Base-by-base conservation (phyloP, 208 protist genomes). In the Acanthamoeba sp. region DNA sequence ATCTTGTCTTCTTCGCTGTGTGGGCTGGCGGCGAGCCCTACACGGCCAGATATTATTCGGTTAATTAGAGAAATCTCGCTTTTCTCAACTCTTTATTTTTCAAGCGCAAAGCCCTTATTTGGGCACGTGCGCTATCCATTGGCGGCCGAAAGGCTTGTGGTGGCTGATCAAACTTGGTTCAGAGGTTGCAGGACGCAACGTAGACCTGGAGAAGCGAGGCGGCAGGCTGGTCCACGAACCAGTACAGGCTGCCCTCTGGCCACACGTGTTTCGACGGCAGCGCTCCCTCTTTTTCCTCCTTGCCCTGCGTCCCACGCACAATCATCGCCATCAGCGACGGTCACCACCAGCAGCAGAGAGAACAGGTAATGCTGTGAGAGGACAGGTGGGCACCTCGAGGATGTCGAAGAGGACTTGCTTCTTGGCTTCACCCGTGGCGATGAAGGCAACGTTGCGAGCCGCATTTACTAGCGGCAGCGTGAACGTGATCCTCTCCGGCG, bases 401-500 rank as follows among this genome's bases (percentile, higher is more conserved):
- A 93, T 71, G 38, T 50, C 52, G 29, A 40, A 32, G 34, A 95
- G 94, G 22, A 78, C 36, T 1, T 95, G 71, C 42, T 90, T 64
- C 87, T 97, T 97, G 32, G 40, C 40, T 24, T 32, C 90, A 34
- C 96, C 96, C 16, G 91, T 93, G 76, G 36, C 80, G 24, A 97
- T 36, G 84, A 97, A 96, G 59, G 87, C 38, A 1, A 94, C 95
- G 29, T 82, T 42, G 7, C 50, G 24, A 7, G 95, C 59, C 20
- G 32, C 42, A 64, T 94, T 93, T 55, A 96, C n/a, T 2, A 93
- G 90, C n/a, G 87, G 94, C 29, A 96, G 89, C 10, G 96, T 97
- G 62, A 97, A 73, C 22, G 96, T 97, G 24, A 97, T 85, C 10
- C 96, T 48, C 38, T 45, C 14, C 16, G 96, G 76, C n/a, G 96